Conservation (phyloP, 495 filamentous ascomycete species). For the Bombardia bombarda region DNA sequence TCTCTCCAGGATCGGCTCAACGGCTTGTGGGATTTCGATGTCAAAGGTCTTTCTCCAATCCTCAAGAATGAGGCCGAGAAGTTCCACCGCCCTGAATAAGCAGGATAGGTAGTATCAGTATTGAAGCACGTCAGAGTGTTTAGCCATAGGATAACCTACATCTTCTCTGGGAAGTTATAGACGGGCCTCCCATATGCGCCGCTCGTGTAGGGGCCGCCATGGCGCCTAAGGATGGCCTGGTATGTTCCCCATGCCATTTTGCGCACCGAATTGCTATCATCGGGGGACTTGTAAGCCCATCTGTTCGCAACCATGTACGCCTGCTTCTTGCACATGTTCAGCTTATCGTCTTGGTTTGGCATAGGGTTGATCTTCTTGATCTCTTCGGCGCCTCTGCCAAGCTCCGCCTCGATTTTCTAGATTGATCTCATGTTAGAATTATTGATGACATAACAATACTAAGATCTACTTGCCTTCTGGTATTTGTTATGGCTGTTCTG, state of each 20-base stretch:
- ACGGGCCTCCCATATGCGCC: not conserved
- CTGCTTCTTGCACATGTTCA: not conserved
- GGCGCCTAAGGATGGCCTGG: constrained; percentile 7
- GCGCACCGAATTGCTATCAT: not conserved
- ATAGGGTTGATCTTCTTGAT: not conserved
- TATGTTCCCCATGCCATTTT: constrained; percentile 10
- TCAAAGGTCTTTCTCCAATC: constrained; percentile 6
- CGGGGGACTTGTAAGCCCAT: constrained; percentile 12
- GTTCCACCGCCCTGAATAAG: not conserved
- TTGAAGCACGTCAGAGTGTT: not conserved
- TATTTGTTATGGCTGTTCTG: constrained; percentile 1
- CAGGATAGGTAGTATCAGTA: not conserved
- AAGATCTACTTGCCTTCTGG: not conserved
- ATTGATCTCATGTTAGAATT: too few relatives aligned
- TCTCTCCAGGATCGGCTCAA: not conserved
- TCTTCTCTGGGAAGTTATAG: constrained; percentile 11
- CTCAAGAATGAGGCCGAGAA: not conserved
- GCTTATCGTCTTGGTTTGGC: not conserved
- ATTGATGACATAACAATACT: not conserved
- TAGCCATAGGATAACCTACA: constrained; percentile 6
- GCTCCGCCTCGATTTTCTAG: not conserved
- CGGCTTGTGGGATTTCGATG: not conserved
- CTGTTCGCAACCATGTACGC: not conserved
- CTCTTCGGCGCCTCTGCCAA: not conserved
- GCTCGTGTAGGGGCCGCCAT: constrained; percentile 10